These are phyloP conservation scores for Podaxis rugospora DNA, from an alignment of 768 basidiomycete genomes.

Conservation along the genomic window DNA sequence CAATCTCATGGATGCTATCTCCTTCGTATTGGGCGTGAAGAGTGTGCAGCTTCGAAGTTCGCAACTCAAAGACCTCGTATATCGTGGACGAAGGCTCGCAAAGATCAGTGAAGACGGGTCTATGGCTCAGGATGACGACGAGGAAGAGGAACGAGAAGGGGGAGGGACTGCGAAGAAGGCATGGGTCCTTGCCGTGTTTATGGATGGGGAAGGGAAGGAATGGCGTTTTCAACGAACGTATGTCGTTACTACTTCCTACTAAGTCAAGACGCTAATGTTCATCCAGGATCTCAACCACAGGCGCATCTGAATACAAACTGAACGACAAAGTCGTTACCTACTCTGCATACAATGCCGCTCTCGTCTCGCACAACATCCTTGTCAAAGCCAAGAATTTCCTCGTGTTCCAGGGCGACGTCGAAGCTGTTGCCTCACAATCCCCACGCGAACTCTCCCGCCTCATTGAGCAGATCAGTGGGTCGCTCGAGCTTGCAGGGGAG, in stretches of 20 bases:
- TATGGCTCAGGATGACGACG: conserved; percentile 44
- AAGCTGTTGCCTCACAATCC: conserved; percentile 94
- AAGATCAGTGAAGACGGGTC: conserved; percentile 40
- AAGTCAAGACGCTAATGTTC: conserved; percentile 5
- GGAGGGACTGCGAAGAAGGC: conserved; percentile 89
- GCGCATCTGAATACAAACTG: conserved; percentile 87
- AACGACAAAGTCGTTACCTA: conserved; percentile 82
- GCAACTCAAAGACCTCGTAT: conserved; percentile 93
- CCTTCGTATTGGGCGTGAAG: conserved; percentile 96
- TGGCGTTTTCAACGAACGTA: conserved; percentile 92
- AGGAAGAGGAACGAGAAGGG: conserved; percentile 47
- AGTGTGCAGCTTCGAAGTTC: conserved; percentile 89
- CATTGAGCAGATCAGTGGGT: conserved; percentile 95
- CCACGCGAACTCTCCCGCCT: conserved; percentile 85
- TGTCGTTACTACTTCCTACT: conserved; percentile 38
- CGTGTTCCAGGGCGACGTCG: conserved; percentile 98
- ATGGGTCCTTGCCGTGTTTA: conserved; percentile 92
- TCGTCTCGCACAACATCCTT: conserved; percentile 88
- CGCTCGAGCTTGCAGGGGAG: conserved; percentile 80
- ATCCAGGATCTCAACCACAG: conserved; percentile 78
- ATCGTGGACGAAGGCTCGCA: conserved; percentile 77
- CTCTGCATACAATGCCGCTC: conserved; percentile 82
- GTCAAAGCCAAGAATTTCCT: conserved; percentile 99
- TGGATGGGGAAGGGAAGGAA: conserved; percentile 73
- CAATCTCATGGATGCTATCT: conserved; percentile 99